phyloP scores from a whole-genome alignment of 164 flowering plant genomes.

The Macadamia integrifolia region DNA sequence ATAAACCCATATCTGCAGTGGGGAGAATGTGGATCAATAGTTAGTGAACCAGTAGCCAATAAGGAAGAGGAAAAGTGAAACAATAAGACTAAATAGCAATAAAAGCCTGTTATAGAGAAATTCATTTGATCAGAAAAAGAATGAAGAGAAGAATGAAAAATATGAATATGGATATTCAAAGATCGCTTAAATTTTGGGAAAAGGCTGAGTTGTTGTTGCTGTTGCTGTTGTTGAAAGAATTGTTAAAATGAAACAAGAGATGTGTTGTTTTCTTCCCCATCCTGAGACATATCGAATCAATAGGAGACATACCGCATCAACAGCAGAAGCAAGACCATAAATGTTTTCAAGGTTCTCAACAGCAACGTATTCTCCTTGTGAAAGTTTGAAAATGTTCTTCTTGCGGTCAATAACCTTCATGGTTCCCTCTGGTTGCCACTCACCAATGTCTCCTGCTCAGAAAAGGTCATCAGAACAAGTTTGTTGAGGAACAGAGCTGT shows the following conservation, averaged over 20 bases:
- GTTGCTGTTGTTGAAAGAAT: too few species aligned
- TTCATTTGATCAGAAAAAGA: too few species aligned
- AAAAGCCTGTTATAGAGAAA: too few species aligned
- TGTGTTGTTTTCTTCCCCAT: too few species aligned
- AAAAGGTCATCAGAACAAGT: slow-evolving; percentile 13
- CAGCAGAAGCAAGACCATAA: slow-evolving; percentile 50
- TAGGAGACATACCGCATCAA: slow-evolving; percentile 62
- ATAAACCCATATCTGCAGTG: slow-evolving; percentile 85
- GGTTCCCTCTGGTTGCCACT: slow-evolving; percentile 94
- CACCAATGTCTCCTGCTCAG: slow-evolving; percentile 82
- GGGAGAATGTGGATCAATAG: background rate
- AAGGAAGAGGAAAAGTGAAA: too few species aligned
- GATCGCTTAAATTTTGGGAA: too few species aligned
- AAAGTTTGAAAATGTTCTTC: slow-evolving; percentile 97
- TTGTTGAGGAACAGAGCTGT: slow-evolving; percentile 1
- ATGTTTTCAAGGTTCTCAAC: slow-evolving; percentile 94
- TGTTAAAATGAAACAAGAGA: too few species aligned
- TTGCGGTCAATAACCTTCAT: slow-evolving; percentile 95
- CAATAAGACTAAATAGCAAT: too few species aligned
- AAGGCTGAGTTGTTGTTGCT: too few species aligned
- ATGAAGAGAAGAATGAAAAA: too few species aligned
- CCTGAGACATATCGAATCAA: too few species aligned
- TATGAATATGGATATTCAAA: too few species aligned
- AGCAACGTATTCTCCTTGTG: slow-evolving; percentile 98
- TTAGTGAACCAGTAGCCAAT: background rate